Evolutionary conservation across 306 rosid species (phyloP).

Genomic region (Vigna hirtella): DNA sequence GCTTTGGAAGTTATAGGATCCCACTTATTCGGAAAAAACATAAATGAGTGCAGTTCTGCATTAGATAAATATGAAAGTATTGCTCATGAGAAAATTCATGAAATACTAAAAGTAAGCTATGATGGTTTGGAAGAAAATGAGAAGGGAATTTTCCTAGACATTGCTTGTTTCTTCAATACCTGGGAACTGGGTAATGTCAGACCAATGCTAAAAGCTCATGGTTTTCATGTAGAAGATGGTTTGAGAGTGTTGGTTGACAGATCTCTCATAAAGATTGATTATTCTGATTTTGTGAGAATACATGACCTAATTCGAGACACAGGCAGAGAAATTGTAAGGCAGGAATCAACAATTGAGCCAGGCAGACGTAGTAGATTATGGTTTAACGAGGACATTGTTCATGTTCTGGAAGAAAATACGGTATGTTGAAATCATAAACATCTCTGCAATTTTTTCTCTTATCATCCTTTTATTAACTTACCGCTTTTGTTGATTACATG

Average conservation of each 20-base stretch:
- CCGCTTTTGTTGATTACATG: neutral
- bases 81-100: neutral
- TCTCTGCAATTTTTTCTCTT: neutral
- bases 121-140: neutral
- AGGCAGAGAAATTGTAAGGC: neutral
- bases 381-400: neutral
- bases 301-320: neutral
- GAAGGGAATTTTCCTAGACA: neutral
- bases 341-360: neutral
- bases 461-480: neutral
- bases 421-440: neutral
- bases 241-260: constrained; percentile 4
- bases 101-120: constrained; percentile 1
- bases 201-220: neutral
- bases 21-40: neutral
- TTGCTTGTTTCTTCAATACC: constrained; percentile 9
- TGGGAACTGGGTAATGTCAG: neutral
- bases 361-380: constrained; percentile 11
- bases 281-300: neutral
- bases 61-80: neutral
- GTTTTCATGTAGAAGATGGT: neutral
- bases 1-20: neutral
- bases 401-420: constrained; percentile 6
- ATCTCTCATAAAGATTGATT: constrained; percentile 1
- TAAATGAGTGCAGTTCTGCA: neutral